Evolutionary conservation across 2,329 filamentous ascomycete genomes (phyloP), one percentile per base, ranked within the genome.

Genomic region (Xylaria sp.): DNA sequence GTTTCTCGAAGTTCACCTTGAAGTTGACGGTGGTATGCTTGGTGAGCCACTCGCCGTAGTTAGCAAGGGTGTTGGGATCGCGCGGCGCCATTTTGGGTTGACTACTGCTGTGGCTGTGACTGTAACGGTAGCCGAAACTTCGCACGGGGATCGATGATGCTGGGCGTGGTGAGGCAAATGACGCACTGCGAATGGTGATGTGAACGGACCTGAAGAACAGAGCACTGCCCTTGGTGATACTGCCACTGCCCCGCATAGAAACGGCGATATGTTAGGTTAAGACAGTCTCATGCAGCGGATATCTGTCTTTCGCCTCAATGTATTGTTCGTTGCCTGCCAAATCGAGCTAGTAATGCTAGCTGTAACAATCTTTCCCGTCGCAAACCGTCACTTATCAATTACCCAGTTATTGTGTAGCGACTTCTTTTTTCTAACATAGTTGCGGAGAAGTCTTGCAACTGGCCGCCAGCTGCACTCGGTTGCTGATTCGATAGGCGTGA

Each of bases 31-130:
- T 90, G 23, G 93, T 96, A 83, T 97, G 94, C 78, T 87, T 90
- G 20, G 93, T 97, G 69, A 88, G 85, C 90, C 93, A 97, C 65
- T 91, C 90, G 80, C 93, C 90, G 81, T 97, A 97, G 84, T 98
- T 98, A 78, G 93, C 92, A 67, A 96, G 83, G 31, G 96, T 97
- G 80, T 94, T 97, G 62, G 94, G 94, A 82, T 98, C 95, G 77
- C 93, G 88, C 59, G 85, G 75, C 36, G 79, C 74, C 75, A 81
- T 81, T 66, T 70, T 78, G 48, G 65, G 67, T n/a, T 68, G 62
- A 20, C 33, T 63, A 15, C 63, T 57, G 59, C 70, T 71, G 51
- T 58, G 42, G 26, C 15, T 58, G 31, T 53, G 58, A 23, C 28
- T 58, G 28, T 49, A 38, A 65, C 38, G 53, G 40, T 42, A 59